phyloP scores from a whole-genome alignment of 2,329 filamentous ascomycete species.

The Microthyrium microscopicum region DNA sequence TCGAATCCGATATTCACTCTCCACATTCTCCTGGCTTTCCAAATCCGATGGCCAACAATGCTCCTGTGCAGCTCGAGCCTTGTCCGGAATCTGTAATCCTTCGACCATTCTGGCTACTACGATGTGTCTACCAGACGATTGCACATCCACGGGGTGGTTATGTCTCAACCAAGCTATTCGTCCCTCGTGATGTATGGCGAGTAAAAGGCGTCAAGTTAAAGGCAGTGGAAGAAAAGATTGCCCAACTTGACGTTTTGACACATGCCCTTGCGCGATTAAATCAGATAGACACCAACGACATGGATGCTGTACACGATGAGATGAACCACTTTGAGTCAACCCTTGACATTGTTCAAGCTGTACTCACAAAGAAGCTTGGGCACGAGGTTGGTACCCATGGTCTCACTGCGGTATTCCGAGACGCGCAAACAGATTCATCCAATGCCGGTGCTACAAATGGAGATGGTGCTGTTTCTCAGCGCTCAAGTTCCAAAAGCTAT shows the following conservation, averaged over 20 bases:
- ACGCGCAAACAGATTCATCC: constrained; percentile 30
- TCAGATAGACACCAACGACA: constrained; percentile 74
- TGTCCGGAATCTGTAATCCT: constrained; percentile 79
- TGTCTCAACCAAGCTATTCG: constrained; percentile 76
- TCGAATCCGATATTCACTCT: constrained; percentile 68
- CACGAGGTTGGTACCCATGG: constrained; percentile 77
- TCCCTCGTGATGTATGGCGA: constrained; percentile 83
- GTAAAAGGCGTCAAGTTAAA: constrained; percentile 90
- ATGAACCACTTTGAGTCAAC: constrained; percentile 79
- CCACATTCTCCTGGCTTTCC: constrained; percentile 46
- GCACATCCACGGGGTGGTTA: constrained; percentile 86
- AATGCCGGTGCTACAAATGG: constrained; percentile 12
- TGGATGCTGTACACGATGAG: constrained; percentile 81
- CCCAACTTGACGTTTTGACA: constrained; percentile 79
- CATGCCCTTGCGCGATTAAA: constrained; percentile 72
- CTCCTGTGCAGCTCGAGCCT: constrained; percentile 68
- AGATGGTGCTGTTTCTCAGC: constrained; percentile 15
- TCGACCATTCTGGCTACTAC: constrained; percentile 97
- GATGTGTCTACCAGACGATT: constrained; percentile 81
- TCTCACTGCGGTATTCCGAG: constrained; percentile 57
- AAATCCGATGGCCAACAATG: constrained; percentile 42
- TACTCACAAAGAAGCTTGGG: constrained; percentile 71
- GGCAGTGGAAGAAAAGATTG: constrained; percentile 81
- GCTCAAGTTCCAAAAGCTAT: constrained; percentile 46
- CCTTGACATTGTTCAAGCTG: constrained; percentile 67